These are phyloP conservation scores for Blumeriella jaapii DNA, from an alignment of 2,329 filamentous ascomycete genomes.

Conservation along the genomic window DNA sequence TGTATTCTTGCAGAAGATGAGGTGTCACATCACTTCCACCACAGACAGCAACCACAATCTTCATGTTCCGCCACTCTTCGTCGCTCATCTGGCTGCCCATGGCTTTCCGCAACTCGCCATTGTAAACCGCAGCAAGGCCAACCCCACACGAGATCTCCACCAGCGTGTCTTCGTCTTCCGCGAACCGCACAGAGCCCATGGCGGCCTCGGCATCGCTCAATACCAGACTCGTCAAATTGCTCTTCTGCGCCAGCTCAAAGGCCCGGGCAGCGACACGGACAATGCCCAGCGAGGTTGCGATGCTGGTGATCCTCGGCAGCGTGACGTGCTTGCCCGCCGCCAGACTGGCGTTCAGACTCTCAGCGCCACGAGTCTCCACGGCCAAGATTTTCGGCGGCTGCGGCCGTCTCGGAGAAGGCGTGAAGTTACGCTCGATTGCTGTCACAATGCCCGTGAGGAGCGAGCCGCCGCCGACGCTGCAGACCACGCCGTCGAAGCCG, in stretches of 20 bases:
- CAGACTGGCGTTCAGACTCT: slow-evolving; percentile 55
- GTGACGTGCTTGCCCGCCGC: slow-evolving; percentile 45
- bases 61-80: slow-evolving; percentile 51
- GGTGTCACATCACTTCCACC: slow-evolving; percentile 61
- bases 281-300: slow-evolving; percentile 66
- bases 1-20: slow-evolving; percentile 48
- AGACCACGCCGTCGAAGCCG: slow-evolving; percentile 58
- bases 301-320: slow-evolving; percentile 59
- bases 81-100: slow-evolving; percentile 42
- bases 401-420: slow-evolving; percentile 5
- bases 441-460: slow-evolving; percentile 62
- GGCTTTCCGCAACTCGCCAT: slow-evolving; percentile 47
- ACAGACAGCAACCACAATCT: slow-evolving; percentile 76
- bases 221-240: slow-evolving; percentile 47
- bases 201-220: slow-evolving; percentile 70
- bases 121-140: slow-evolving; percentile 58
- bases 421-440: slow-evolving; percentile 15
- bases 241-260: slow-evolving; percentile 48
- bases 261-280: slow-evolving; percentile 55
- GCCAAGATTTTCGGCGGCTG: slow-evolving; percentile 46
- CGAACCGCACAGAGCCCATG: slow-evolving; percentile 61
- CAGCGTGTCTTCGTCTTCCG: slow-evolving; percentile 69
- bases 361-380: slow-evolving; percentile 64
- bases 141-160: slow-evolving; percentile 83
- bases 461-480: slow-evolving; percentile 71